Evolutionary conservation across 1,284 basidiomycete genomes (phyloP), one percentile per base, ranked within the genome.

Genomic region (Sporisorium iseilematis-ciliati): DNA sequence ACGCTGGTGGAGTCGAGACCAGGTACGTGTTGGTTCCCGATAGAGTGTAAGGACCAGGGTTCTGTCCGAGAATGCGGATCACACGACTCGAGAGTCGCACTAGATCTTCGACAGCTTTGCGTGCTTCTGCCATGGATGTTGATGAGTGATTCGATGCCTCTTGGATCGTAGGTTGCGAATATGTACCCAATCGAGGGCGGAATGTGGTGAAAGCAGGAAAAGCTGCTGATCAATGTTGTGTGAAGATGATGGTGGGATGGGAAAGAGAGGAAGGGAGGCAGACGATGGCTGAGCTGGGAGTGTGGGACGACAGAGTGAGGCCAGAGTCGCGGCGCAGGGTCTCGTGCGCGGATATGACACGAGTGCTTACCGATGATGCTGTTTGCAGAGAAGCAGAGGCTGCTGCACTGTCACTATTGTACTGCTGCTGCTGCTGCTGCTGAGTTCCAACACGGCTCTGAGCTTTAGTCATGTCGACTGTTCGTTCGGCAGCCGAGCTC

Each of bases 1-100:
- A 43, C 2, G 54, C 57, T 11, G 72, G 65, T 6, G 75, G 76
- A 21, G 69, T 62, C 35, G 92, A 92, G 51, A 97, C 84, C 66
- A 98, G 88, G 84, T 97, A 98, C 1, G 94, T 96, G 84, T 97
- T 97, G 1, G 95, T 98, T 20, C 94, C 94, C 41, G 73, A 93
- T 0, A 97, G 88, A 0, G 95, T 96, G 86, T 93, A 95, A 71
- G 92, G 91, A 4, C 94, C 92, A 7, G 94, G 94, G 81, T 97
- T 97, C 90, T 95, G 87, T 0, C 87, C 88, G 2, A 89, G 84
- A 52, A 89, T 82, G 25, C 88, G 86, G 11, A 87, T 57, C 25
- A 76, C 74, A 21, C 74, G 68, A 40, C 68, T 76, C 20, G 68
- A 71, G 8, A 76, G 68, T 46, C 68, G 48, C 16, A 65, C 55